Conservation (phyloP, 306 rosid species). For the Malus orientalis region DNA sequence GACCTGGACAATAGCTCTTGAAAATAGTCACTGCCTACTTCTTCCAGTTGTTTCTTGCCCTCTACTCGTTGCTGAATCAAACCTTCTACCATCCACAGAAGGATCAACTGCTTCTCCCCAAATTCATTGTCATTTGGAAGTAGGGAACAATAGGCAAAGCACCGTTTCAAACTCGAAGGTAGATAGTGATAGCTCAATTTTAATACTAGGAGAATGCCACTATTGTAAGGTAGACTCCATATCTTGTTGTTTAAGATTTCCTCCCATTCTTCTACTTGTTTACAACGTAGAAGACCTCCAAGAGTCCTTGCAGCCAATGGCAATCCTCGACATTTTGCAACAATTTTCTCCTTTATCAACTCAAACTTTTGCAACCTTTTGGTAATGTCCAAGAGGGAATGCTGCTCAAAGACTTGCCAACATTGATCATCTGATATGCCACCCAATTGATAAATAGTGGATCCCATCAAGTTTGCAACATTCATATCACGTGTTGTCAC, state of each 20-base stretch:
- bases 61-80: not conserved
- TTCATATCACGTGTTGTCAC: constrained; percentile 17
- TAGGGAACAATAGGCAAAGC: constrained; percentile 32
- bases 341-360: constrained; percentile 10
- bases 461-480: constrained; percentile 9
- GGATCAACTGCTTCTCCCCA: not conserved
- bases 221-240: constrained; percentile 5
- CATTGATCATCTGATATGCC: constrained; percentile 8
- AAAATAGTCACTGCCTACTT: constrained; percentile 15
- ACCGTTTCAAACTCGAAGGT: constrained; percentile 16
- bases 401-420: constrained; percentile 4
- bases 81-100: constrained; percentile 34
- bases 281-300: constrained; percentile 17
- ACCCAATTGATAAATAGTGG: not conserved
- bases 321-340: constrained; percentile 13
- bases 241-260: not conserved
- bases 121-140: constrained; percentile 15
- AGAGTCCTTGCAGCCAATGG: constrained; percentile 28
- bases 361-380: not conserved
- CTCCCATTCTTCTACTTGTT: constrained; percentile 5
- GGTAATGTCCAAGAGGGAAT: not conserved
- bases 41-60: not conserved
- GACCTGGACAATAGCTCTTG: constrained; percentile 15
- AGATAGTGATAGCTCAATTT: constrained; percentile 13
- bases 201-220: constrained; percentile 2